These are phyloP conservation scores for Diutina rugosa DNA, from an alignment of 1,139 yeast genomes.

Conservation along the genomic window DNA sequence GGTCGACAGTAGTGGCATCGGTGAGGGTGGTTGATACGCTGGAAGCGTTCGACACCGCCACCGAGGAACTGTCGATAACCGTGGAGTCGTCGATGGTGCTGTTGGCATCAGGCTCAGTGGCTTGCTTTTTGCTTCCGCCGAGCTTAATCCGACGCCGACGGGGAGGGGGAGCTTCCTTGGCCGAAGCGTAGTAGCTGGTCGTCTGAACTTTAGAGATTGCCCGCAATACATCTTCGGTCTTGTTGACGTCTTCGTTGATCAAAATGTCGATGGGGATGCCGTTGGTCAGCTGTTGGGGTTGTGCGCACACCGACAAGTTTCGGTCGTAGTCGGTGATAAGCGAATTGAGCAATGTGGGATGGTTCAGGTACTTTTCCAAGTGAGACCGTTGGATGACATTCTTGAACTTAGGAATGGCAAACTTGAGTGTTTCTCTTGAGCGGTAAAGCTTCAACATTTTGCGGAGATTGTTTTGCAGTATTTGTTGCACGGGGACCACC, in stretches of 20 bases:
- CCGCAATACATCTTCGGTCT: slow-evolving; percentile 24
- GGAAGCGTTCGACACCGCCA: not conserved
- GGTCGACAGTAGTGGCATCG: not conserved
- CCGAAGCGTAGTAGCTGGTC: slow-evolving; percentile 19
- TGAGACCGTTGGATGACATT: slow-evolving; percentile 45
- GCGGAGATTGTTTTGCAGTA: slow-evolving; percentile 41
- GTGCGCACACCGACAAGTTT: slow-evolving; percentile 7
- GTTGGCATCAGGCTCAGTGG: not conserved
- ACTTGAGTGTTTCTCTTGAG: slow-evolving; percentile 66
- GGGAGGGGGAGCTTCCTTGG: slow-evolving; percentile 22
- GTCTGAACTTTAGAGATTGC: slow-evolving; percentile 38
- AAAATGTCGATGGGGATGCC: slow-evolving; percentile 8
- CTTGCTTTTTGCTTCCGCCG: slow-evolving; percentile 10
- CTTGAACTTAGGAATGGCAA: slow-evolving; percentile 46
- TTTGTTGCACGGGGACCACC: slow-evolving; percentile 7
- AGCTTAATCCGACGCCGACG: slow-evolving; percentile 36
- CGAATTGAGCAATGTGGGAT: slow-evolving; percentile 28
- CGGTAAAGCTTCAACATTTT: slow-evolving; percentile 59
- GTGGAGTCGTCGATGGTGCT: not conserved
- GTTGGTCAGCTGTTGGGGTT: slow-evolving; percentile 4
- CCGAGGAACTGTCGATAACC: not conserved
- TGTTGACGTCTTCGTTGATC: slow-evolving; percentile 14
- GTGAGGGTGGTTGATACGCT: not conserved
- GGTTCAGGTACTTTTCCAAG: slow-evolving; percentile 26
- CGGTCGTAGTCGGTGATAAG: slow-evolving; percentile 13